Evolutionary conservation across 1,284 basidiomycete genomes (phyloP).

Genomic region (Tylopilus orsonianus): DNA sequence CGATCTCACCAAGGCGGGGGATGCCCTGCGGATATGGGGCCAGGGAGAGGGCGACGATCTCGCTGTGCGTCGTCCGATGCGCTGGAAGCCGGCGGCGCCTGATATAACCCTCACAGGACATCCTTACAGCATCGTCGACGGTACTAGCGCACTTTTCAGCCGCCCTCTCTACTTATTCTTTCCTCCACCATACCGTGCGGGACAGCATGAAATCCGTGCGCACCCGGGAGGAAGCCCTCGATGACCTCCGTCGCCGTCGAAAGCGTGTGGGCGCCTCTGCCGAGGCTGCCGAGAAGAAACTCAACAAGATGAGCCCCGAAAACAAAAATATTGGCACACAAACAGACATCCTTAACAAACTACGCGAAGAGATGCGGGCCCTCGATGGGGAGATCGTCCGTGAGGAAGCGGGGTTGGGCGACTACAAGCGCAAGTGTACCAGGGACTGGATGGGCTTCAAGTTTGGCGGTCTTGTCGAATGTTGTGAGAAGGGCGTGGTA

Average conservation of each 20-base stretch:
- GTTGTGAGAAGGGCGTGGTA: constrained; percentile 78
- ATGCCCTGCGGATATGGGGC: constrained; percentile 79
- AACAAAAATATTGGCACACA: constrained; percentile 84
- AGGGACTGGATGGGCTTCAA: constrained; percentile 81
- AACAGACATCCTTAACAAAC: constrained; percentile 70
- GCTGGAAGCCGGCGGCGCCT: not conserved
- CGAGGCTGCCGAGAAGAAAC: constrained; percentile 87
- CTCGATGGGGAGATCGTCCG: constrained; percentile 84
- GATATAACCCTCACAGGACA: constrained; percentile 55
- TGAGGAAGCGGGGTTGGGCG: constrained; percentile 81
- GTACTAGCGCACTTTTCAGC: constrained; percentile 71
- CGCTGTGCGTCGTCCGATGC: constrained; percentile 48
- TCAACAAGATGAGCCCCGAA: constrained; percentile 88
- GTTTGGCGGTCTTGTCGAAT: constrained; percentile 86
- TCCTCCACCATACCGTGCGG: constrained; percentile 74
- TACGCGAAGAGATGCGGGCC: constrained; percentile 76
- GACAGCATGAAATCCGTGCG: constrained; percentile 78
- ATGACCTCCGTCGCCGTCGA: constrained; percentile 73
- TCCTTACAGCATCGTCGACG: constrained; percentile 69
- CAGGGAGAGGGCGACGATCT: constrained; percentile 87
- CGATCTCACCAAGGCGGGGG: constrained; percentile 72
- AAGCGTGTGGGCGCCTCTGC: constrained; percentile 70
- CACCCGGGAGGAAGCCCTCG: constrained; percentile 81
- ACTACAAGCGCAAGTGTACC: constrained; percentile 77
- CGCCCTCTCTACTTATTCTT: constrained; percentile 72